Percentiles rank a stretch among this genome's conserved stretches.
phyloP scores from a whole-genome alignment of 305 asterid species.

The Andrographis paniculata region DNA sequence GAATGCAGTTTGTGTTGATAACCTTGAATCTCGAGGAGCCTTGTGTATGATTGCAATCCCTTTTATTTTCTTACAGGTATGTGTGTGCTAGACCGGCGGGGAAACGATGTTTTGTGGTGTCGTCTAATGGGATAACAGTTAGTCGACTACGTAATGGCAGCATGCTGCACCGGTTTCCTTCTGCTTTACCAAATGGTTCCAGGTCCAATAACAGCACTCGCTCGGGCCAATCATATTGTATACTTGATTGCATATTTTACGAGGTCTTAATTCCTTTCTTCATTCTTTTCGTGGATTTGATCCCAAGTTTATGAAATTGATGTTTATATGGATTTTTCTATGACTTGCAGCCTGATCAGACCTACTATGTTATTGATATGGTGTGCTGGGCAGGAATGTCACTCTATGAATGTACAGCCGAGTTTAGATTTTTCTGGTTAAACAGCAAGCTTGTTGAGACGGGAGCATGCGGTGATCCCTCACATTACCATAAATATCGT shows the following conservation, averaged over 20 bases:
- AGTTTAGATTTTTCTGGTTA: conserved; percentile 90
- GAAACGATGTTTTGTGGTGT: conserved; percentile 85
- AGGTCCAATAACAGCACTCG: conserved; percentile 36
- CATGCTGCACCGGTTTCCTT: conserved; percentile 82
- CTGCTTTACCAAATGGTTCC: conserved; percentile 83
- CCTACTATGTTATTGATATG: conserved; percentile 79
- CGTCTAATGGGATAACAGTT: conserved; percentile 73
- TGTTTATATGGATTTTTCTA: conserved; percentile 16
- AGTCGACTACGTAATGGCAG: conserved; percentile 81
- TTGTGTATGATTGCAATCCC: conserved; percentile 10
- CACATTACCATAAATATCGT: conserved; percentile 56
- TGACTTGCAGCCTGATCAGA: conserved; percentile 65
- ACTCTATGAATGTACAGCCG: conserved; percentile 82
- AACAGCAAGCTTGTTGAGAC: conserved; percentile 77
- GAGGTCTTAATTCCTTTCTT: conserved; percentile 41
- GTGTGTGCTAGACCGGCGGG: conserved; percentile 90
- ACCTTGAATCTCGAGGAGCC: conserved; percentile 7
- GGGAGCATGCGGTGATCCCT: conserved; percentile 68
- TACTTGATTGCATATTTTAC: conserved; percentile 92
- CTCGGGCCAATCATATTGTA: conserved; percentile 77
- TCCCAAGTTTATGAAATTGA: conserved; percentile 12
- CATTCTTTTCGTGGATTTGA: conserved; percentile 11
- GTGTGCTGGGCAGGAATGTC: conserved; percentile 95
- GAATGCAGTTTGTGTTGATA: neutral
- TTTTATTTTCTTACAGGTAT: conserved; percentile 44